Conservation (phyloP, 2,329 filamentous ascomycete species). For the Cercospora zeae-maydis region DNA sequence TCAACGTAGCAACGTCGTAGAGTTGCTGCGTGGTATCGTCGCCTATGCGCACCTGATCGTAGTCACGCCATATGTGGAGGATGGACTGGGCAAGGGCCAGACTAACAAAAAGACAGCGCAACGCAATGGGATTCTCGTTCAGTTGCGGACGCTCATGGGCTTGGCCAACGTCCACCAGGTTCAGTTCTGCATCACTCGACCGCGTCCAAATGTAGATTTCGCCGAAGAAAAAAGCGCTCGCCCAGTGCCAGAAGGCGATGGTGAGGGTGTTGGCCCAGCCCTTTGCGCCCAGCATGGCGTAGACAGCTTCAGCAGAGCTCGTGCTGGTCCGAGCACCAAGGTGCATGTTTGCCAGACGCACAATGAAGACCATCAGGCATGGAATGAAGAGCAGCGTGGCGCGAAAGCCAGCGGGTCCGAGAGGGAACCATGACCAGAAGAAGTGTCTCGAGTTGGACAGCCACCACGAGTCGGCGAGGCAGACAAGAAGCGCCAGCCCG, state of each 20-base stretch:
- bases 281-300: constrained; percentile 41
- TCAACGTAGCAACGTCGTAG: constrained; percentile 27
- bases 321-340: constrained; percentile 59
- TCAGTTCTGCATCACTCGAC: constrained; percentile 57
- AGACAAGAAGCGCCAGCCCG: constrained; percentile 63
- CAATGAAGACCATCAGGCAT: constrained; percentile 72
- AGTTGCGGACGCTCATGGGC: constrained; percentile 66
- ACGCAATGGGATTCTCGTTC: constrained; percentile 82
- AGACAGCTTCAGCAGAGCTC: constrained; percentile 64
- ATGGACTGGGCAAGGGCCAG: constrained; percentile 68
- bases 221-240: constrained; percentile 76
- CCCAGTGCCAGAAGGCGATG: constrained; percentile 69
- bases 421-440: constrained; percentile 81
- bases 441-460: constrained; percentile 59
- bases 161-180: constrained; percentile 68
- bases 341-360: constrained; percentile 61
- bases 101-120: constrained; percentile 66
- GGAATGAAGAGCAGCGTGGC: constrained; percentile 72
- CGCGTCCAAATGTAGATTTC: constrained; percentile 74
- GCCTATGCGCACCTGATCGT: constrained; percentile 62
- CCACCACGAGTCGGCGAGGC: constrained; percentile 68
- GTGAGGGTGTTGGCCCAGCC: constrained; percentile 15
- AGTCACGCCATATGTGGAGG: constrained; percentile 68
- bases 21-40: constrained; percentile 9
- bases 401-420: constrained; percentile 72